Evolutionary conservation across 768 basidiomycete genomes (phyloP).

Genomic region (Pseudohyphozyma bogoriensis): DNA sequence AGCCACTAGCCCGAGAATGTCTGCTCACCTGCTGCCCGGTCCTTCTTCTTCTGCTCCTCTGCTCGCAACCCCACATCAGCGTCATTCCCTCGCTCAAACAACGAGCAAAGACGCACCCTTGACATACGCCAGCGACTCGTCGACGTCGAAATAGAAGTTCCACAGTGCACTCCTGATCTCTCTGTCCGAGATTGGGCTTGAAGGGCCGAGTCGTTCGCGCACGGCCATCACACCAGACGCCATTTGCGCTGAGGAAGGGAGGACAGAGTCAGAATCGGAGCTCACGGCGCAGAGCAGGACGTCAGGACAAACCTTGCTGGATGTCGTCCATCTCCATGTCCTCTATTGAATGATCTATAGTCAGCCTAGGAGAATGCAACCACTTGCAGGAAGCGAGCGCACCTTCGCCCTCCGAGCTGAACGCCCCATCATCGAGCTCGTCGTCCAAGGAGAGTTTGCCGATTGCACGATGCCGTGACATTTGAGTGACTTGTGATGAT

Average conservation of each 20-base stretch:
- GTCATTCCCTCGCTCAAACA: not conserved
- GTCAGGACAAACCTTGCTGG: slow-evolving; percentile 55
- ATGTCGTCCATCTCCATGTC: slow-evolving; percentile 60
- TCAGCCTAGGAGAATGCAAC: not conserved
- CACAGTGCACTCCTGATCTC: slow-evolving; percentile 72
- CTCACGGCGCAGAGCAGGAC: not conserved
- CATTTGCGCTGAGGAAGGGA: slow-evolving; percentile 52
- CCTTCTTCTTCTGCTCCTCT: slow-evolving; percentile 62
- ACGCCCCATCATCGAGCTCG: slow-evolving; percentile 52
- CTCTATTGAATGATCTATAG: slow-evolving; percentile 13
- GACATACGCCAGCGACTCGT: slow-evolving; percentile 63
- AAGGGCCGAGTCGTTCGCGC: slow-evolving; percentile 55
- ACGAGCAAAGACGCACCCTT: slow-evolving; percentile 47
- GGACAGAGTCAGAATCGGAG: slow-evolving; percentile 12
- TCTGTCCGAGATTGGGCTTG: slow-evolving; percentile 53
- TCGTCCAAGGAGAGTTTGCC: slow-evolving; percentile 66
- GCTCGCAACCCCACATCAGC: not conserved
- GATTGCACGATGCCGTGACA: slow-evolving; percentile 83
- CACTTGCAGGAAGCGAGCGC: slow-evolving; percentile 4
- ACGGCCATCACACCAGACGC: slow-evolving; percentile 60
- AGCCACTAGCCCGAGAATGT: slow-evolving; percentile 19
- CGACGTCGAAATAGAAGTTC: slow-evolving; percentile 77
- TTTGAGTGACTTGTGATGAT: no score
- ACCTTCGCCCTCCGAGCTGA: slow-evolving; percentile 56
- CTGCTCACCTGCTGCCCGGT: slow-evolving; percentile 64